A percentile compares a stretch with the other conserved stretches of the same genome.
These are phyloP conservation scores for Linaria vulgaris DNA, from an alignment of 257 asterid genomes.

Conservation along the genomic window DNA sequence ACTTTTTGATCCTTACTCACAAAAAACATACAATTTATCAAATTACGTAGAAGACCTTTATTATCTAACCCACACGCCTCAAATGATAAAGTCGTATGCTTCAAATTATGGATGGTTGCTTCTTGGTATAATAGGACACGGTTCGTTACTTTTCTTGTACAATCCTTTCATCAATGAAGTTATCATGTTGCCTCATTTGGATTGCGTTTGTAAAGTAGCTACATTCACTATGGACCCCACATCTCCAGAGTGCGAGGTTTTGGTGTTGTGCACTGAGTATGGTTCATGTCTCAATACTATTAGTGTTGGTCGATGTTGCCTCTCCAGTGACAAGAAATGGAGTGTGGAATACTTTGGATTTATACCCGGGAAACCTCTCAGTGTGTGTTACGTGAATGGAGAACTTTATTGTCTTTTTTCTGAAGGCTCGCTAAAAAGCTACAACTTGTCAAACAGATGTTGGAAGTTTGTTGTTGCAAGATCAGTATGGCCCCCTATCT, in stretches of 20 bases:
- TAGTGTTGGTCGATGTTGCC: not conserved
- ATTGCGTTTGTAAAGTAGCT: not conserved
- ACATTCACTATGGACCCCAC: not conserved
- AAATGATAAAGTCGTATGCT: not conserved
- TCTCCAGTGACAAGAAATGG: not conserved
- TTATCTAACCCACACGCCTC: too few species aligned
- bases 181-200: not conserved
- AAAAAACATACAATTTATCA: not conserved
- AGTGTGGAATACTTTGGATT: not conserved
- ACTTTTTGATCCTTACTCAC: not conserved
- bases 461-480: too few species aligned
- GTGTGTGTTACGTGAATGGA: not conserved
- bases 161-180: conserved; percentile 6
- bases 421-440: not conserved
- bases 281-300: not conserved
- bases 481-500: too few species aligned
- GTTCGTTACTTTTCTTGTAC: conserved; percentile 3
- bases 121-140: not conserved
- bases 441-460: not conserved
- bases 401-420: not conserved
- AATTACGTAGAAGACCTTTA: not conserved
- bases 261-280: not conserved
- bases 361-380: not conserved
- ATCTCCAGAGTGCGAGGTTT: conserved; percentile 9
- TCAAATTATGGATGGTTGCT: conserved; percentile 5